Conservation (phyloP, 306 rosid genomes). For the Phaseolus lunatus region DNA sequence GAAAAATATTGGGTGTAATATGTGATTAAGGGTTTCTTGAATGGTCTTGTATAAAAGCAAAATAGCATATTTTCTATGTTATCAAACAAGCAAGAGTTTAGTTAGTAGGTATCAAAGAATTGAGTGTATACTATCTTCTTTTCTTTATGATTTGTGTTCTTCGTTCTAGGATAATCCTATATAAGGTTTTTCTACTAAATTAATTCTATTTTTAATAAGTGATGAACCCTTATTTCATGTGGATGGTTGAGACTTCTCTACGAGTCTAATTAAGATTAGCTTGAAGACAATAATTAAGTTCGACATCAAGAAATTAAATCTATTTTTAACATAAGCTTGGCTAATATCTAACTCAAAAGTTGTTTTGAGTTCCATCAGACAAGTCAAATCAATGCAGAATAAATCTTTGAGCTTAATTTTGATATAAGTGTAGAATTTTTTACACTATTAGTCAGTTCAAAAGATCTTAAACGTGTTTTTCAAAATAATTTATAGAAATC, state of each 20-base stretch:
- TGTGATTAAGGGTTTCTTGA: constrained; percentile 5
- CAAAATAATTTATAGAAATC: not conserved
- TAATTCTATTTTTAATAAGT: not conserved
- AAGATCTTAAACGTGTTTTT: not conserved
- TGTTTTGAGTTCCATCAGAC: not conserved
- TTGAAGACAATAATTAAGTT: not conserved
- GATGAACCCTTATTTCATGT: not conserved
- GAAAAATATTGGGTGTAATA: not conserved
- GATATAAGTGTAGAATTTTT: not conserved
- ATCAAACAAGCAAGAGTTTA: not conserved
- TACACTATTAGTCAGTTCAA: not conserved
- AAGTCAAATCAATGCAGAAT: not conserved
- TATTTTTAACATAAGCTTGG: too few relatives aligned
- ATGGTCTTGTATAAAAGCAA: constrained; percentile 17
- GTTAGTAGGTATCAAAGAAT: not conserved
- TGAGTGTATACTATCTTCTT: not conserved
- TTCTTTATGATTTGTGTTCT: not conserved
- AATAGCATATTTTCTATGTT: not conserved
- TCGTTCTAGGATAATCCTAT: not conserved
- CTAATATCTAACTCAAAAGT: not conserved
- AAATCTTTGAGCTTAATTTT: not conserved
- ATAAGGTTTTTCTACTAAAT: not conserved
- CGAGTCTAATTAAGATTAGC: too few relatives aligned
- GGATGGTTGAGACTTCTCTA: not conserved
- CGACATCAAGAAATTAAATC: not conserved